Percentiles rank a stretch among this genome's conserved stretches.
phyloP scores from a whole-genome alignment of 495 filamentous ascomycete species.

The Penicillium egyptiacum region DNA sequence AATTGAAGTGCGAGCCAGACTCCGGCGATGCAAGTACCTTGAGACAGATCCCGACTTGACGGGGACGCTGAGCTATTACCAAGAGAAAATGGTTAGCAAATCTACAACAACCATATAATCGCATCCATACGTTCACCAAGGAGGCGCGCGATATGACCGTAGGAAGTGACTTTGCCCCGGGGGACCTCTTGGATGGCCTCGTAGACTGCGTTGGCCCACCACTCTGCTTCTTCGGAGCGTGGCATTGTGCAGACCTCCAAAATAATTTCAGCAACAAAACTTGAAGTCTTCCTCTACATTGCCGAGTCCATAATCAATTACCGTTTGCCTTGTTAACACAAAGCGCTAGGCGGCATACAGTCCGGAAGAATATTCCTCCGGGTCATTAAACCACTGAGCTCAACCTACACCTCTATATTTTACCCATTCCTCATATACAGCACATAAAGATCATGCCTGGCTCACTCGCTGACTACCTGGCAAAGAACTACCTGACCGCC shows the following conservation, averaged over 20 bases:
- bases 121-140: constrained; percentile 69
- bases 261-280: neutral
- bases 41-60: constrained; percentile 85
- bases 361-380: constrained; percentile 26
- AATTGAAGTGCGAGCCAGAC: constrained; percentile 56
- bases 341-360: constrained; percentile 18
- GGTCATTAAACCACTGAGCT: constrained; percentile 27
- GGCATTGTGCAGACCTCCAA: constrained; percentile 49
- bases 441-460: constrained; percentile 21
- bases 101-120: constrained; percentile 29
- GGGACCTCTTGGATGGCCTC: constrained; percentile 81
- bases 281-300: neutral
- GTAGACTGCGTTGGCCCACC: constrained; percentile 84
- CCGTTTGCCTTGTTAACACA: neutral
- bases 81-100: neutral
- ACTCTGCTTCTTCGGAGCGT: constrained; percentile 77
- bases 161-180: constrained; percentile 76
- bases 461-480: constrained; percentile 83
- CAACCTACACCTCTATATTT: constrained; percentile 2
- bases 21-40: constrained; percentile 70
- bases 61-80: constrained; percentile 59
- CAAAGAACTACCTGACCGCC: constrained; percentile 88
- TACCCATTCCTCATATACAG: neutral
- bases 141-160: constrained; percentile 82
- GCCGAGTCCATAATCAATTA: neutral